Conservation (phyloP, 495 filamentous ascomycete species). For the Penicillium simplicissimum region DNA sequence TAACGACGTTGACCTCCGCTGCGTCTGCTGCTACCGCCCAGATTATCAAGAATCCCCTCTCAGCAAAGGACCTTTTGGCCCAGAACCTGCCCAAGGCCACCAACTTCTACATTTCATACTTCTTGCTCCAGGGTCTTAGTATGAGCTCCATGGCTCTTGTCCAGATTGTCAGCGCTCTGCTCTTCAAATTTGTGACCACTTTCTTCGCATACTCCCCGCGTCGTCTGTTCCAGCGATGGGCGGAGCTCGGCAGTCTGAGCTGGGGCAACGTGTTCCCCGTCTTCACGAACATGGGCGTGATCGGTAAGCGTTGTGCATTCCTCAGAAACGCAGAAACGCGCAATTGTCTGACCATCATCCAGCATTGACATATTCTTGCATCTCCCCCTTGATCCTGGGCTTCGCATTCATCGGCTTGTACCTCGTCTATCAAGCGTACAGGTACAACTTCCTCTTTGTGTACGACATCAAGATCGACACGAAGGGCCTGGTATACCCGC, state of each 20-base stretch:
- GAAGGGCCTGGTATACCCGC: conserved; percentile 83
- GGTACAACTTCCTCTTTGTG: conserved; percentile 90
- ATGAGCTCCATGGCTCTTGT: conserved; percentile 71
- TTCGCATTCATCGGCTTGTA: conserved; percentile 78
- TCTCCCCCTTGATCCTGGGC: conserved; percentile 80
- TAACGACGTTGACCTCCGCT: conserved; percentile 74
- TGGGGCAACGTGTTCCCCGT: conserved; percentile 88
- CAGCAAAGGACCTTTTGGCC: conserved; percentile 65
- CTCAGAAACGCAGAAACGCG: no score
- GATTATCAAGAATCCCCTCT: conserved; percentile 65
- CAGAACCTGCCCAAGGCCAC: conserved; percentile 74
- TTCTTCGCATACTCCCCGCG: conserved; percentile 64
- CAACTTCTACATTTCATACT: conserved; percentile 91
- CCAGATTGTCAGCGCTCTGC: conserved; percentile 68
- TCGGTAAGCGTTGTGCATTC: no score
- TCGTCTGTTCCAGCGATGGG: conserved; percentile 63
- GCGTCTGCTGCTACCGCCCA: conserved; percentile 64
- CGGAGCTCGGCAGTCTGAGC: conserved; percentile 57
- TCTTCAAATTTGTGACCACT: conserved; percentile 74
- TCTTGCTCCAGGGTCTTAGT: conserved; percentile 82
- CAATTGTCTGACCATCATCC: neutral
- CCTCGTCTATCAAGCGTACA: conserved; percentile 85
- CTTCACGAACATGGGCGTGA: conserved; percentile 85
- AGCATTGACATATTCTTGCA: conserved; percentile 78
- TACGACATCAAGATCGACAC: conserved; percentile 82